These are phyloP conservation scores for Tephrocybe sp. DNA, from an alignment of 768 basidiomycete genomes.

Conservation along the genomic window DNA sequence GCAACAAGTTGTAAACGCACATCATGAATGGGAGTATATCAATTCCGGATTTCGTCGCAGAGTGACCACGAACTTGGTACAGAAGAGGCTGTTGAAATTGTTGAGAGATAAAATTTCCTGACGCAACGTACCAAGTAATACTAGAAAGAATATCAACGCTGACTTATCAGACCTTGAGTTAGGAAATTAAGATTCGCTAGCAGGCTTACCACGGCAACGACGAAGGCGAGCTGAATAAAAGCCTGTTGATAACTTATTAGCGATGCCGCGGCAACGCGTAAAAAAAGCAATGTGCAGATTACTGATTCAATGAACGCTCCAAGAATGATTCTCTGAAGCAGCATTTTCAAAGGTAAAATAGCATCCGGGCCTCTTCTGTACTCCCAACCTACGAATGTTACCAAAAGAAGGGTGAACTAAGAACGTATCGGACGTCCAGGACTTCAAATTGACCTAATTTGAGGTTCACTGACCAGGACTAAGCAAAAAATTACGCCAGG, in stretches of 20 bases:
- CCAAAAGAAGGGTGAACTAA: constrained; percentile 25
- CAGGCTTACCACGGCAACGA: neutral
- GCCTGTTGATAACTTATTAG: neutral
- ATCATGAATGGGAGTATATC: constrained; percentile 40
- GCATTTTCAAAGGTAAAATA: constrained; percentile 35
- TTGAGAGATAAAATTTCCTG: neutral
- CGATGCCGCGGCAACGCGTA: neutral
- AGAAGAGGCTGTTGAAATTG: constrained; percentile 19
- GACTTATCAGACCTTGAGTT: neutral
- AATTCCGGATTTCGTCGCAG: constrained; percentile 36
- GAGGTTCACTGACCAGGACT: constrained; percentile 9
- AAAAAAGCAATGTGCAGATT: neutral
- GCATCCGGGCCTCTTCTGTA: constrained; percentile 30
- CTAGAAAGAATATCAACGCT: neutral
- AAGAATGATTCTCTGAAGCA: constrained; percentile 28
- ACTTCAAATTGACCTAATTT: neutral
- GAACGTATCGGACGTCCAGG: neutral
- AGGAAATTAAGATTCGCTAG: no score
- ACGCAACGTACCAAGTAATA: neutral
- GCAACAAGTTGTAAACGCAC: constrained; percentile 13
- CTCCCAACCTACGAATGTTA: constrained; percentile 34
- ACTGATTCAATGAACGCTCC: constrained; percentile 27
- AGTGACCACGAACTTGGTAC: constrained; percentile 31
- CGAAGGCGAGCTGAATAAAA: neutral
- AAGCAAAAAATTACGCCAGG: constrained; percentile 29